Conservation (phyloP, 768 basidiomycete genomes). For the Collybia sp. region DNA sequence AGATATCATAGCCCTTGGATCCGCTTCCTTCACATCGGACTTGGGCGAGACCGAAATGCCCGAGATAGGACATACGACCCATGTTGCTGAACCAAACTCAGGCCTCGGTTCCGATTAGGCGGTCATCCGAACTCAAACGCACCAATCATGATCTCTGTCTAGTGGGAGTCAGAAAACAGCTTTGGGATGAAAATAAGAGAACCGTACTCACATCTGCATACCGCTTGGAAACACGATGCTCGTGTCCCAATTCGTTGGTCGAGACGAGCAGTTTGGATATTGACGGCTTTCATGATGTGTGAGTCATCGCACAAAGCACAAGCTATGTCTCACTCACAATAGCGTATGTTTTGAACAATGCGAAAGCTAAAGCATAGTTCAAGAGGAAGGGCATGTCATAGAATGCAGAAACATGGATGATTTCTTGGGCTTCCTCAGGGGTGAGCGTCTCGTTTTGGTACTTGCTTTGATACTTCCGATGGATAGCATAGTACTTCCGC, state of each 20-base stretch:
- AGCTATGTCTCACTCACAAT: slow-evolving; percentile 26
- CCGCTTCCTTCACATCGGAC: slow-evolving; percentile 13
- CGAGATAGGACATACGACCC: slow-evolving; percentile 27
- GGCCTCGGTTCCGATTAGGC: no score
- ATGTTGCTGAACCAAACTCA: slow-evolving; percentile 22
- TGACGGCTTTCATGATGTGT: slow-evolving; percentile 28
- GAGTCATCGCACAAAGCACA: neutral
- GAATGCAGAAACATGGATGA: slow-evolving; percentile 24
- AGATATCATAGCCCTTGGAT: slow-evolving; percentile 36
- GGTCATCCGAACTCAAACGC: slow-evolving; percentile 3
- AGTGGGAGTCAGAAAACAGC: neutral
- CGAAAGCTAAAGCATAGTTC: slow-evolving; percentile 38
- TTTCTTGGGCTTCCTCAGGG: slow-evolving; percentile 40
- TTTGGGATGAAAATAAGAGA: neutral
- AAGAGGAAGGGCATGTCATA: slow-evolving; percentile 44
- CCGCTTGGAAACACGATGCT: slow-evolving; percentile 31
- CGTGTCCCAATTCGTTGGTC: slow-evolving; percentile 34
- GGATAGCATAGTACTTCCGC: slow-evolving; percentile 36
- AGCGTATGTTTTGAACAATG: slow-evolving; percentile 49
- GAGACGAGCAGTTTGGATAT: slow-evolving; percentile 37
- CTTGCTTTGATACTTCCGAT: slow-evolving; percentile 31
- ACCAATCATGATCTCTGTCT: slow-evolving; percentile 45
- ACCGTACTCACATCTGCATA: slow-evolving; percentile 45
- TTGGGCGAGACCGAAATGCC: slow-evolving; percentile 15
- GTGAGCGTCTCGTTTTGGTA: slow-evolving; percentile 28